Conservation (phyloP, 148 eudicot species). For the Vaccinium myrtillus region DNA sequence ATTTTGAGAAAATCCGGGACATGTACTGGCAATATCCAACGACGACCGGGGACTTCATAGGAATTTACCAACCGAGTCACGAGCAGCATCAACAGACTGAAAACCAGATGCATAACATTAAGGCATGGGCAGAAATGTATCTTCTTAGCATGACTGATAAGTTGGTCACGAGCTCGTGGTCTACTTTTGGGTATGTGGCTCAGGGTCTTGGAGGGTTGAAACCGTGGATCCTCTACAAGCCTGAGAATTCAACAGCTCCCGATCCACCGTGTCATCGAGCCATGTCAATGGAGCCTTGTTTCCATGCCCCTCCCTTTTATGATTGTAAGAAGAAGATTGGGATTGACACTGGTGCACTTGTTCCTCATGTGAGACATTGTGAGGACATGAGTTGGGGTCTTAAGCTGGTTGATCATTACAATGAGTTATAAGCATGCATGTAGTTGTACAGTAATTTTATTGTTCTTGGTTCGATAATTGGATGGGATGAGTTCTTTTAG, state of each 20-base stretch:
- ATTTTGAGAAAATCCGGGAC: conserved; percentile 56
- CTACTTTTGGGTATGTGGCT: conserved; percentile 94
- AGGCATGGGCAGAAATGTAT: conserved; percentile 98
- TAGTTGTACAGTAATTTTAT: not conserved
- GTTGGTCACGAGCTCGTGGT: conserved; percentile 85
- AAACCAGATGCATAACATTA: conserved; percentile 60
- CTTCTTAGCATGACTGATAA: conserved; percentile 76
- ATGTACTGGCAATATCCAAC: conserved; percentile 89
- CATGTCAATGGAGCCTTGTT: conserved; percentile 93
- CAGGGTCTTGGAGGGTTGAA: conserved; percentile 92
- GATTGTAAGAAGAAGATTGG: conserved; percentile 66
- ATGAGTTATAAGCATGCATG: conserved; percentile 6
- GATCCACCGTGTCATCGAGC: conserved; percentile 76
- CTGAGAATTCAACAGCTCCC: conserved; percentile 63
- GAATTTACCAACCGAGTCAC: conserved; percentile 81
- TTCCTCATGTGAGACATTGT: conserved; percentile 87
- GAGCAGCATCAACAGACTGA: conserved; percentile 73
- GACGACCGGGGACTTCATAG: conserved; percentile 55
- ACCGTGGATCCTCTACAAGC: conserved; percentile 89
- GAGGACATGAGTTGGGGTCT: conserved; percentile 98
- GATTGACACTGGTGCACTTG: conserved; percentile 64
- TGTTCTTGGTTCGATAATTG: no score
- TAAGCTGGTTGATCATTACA: conserved; percentile 58
- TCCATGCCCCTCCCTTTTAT: conserved; percentile 86
- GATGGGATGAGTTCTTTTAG: not conserved